Base-by-base conservation (phyloP, 2,329 filamentous ascomycete species). In the Escovopsis sp. region DNA sequence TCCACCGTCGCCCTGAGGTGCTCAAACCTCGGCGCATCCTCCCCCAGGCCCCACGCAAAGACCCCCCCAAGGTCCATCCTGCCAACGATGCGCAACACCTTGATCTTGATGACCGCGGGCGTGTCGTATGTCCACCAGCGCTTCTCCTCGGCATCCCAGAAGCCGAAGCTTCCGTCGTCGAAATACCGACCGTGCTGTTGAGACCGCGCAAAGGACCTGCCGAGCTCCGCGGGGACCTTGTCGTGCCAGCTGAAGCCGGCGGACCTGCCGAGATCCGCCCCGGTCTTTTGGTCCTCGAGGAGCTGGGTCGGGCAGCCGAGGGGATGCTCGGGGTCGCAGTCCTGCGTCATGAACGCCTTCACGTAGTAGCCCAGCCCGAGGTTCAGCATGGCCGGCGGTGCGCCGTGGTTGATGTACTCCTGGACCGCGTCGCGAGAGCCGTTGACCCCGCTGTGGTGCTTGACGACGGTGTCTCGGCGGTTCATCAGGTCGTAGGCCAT, bases 101-200 rank as follows among this genome's bases (percentile, higher is more conserved):
- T 87, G 43, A 64, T 62, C 11, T 56, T 50, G 39, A 87, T 77
- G 11, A 76, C 66, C 7, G 66, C 64, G 0, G 70, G 65, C 0
- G 76, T 81, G 45, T 87, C 83, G 65, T 78, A 86, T 0, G 79
- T 79, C 82, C 82, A 87, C 70, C 81, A 87, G 27, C 79, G 55
- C 41, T 70, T 60, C 48, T 74, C 65, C 5, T 61, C 47, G 1
- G 54, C 45, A 52, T 87, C 82, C 67, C 73, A 82, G 58, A 74
- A 85, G 54, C 80, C 84, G 54, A 77, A 71, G 0, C 79, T 82
- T 15, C 80, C 81, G 47, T 86, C 81, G 0, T 51, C 48, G 25
- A 54, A 55, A 27, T 74, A 76, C 37, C 54, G 53, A 1, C 76
- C 78, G 9, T 69, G 47, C 0, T 58, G 50, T 39, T 65, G 53